Evolutionary conservation across 2,329 filamentous ascomycete species (phyloP), one percentile per base, ranked within the genome.

Genomic region (Lasiodiplodia gonubiensis): DNA sequence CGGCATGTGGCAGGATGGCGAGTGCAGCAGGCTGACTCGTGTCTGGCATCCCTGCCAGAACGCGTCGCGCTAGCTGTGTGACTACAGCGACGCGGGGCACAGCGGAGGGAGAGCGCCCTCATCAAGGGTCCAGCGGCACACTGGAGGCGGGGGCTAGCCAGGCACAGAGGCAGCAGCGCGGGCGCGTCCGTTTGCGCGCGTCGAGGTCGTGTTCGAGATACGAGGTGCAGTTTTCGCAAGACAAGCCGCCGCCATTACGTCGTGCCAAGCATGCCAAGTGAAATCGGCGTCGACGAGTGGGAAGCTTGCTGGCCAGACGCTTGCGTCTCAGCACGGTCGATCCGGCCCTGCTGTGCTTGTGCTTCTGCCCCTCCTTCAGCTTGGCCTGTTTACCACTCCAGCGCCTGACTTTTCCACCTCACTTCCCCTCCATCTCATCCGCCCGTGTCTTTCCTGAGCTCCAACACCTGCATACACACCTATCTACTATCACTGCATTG

Each of bases 341-440:
- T 46, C 42, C 42, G 42, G 42, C 18, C 42, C 42, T 18, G 42
- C n/a, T 46, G 42, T 46, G 39, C 39, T n/a, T 42, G 39, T 42
- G 39, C 33, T 52, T 35, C 25, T 67, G 10, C 54, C 69, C 23
- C 37, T 66, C 27, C 67, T 61, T 48, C 55, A 66, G 16, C 51
- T 42, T 42, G 37, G 37, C 14, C 37, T 18, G 39, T 18, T 46
- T 46, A 46, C 42, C 42, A 46, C 74, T 30, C 72, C 76, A 4
- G 76, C 75, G 16, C 73, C 74, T 46, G 81, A 51, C 46, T 25
- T n/a, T 16, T 30, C 52, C 53, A 57, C 52, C 11, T 59, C 64
- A 35, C 23, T 18, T 42, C 63, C n/a, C n/a, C 30, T 46, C 57
- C 51, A 14, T 23, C 35, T 25, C 37, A 35, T 16, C 37, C 27